Evolutionary conservation across 768 basidiomycete genomes (phyloP).

Genomic region (Leccinum uliginosum): DNA sequence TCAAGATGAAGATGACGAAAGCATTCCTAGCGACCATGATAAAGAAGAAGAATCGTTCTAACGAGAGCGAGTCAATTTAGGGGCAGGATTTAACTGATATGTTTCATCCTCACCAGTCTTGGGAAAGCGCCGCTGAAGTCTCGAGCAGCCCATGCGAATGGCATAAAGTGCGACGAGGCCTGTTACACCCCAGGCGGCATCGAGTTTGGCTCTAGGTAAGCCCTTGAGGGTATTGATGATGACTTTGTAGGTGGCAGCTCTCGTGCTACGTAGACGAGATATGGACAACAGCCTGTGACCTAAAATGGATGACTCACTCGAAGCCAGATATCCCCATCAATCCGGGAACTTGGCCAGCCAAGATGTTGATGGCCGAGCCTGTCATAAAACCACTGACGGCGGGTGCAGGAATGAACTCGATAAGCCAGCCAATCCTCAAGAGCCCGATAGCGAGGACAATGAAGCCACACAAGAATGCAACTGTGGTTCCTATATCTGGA

Average conservation of each 20-base stretch:
- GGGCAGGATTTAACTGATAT: neutral
- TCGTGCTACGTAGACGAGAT: constrained; percentile 51
- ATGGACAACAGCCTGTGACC: neutral
- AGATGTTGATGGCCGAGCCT: constrained; percentile 93
- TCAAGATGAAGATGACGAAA: constrained; percentile 85
- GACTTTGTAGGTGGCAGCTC: constrained; percentile 78
- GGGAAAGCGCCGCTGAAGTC: constrained; percentile 55
- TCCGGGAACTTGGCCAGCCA: constrained; percentile 81
- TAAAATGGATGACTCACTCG: constrained; percentile 48
- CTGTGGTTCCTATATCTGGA: constrained; percentile 75
- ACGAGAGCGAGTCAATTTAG: constrained; percentile 1
- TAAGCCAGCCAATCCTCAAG: constrained; percentile 86
- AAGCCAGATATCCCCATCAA: constrained; percentile 86
- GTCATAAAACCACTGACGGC: constrained; percentile 95
- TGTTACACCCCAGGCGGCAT: constrained; percentile 87
- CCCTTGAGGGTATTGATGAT: constrained; percentile 93
- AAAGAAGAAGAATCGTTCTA: constrained; percentile 75
- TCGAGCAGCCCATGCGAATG: constrained; percentile 57
- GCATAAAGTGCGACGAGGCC: constrained; percentile 67
- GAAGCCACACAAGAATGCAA: constrained; percentile 87
- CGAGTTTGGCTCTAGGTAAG: constrained; percentile 61
- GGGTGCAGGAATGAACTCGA: constrained; percentile 89
- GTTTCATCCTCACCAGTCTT: constrained; percentile 41
- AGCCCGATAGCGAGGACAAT: constrained; percentile 89
- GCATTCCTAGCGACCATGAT: constrained; percentile 73